Conservation (phyloP, 169 alveolate species). For the Perkinsus marinus region DNA sequence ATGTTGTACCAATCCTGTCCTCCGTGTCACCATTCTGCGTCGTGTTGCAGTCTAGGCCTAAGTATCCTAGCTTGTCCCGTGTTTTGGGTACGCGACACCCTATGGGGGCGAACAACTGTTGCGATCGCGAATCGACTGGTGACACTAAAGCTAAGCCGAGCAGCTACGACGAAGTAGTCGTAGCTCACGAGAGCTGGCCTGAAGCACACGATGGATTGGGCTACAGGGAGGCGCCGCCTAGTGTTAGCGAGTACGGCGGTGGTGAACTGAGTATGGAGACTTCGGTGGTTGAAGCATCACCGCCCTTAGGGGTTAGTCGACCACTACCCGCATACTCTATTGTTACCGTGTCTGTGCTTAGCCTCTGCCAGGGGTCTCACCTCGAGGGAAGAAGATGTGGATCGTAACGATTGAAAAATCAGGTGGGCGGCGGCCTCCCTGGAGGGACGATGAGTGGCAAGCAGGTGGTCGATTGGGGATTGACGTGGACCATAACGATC, state of each 20-base stretch:
- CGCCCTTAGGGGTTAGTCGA: background rate
- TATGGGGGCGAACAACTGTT: background rate
- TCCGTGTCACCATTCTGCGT: background rate
- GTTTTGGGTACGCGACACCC: too few species aligned
- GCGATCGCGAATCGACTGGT: background rate
- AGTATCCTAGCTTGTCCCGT: background rate
- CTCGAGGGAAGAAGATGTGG: background rate
- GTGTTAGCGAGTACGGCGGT: background rate
- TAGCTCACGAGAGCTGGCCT: background rate
- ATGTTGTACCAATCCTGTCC: background rate
- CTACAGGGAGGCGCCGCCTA: background rate
- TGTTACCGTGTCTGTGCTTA: background rate
- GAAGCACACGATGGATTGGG: background rate
- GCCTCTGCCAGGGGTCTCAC: background rate
- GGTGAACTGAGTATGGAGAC: background rate
- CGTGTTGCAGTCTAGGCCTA: background rate
- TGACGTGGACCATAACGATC: background rate
- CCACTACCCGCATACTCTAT: background rate
- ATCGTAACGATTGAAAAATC: background rate
- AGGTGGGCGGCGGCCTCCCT: background rate
- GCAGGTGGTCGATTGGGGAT: background rate
- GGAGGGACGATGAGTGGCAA: too few species aligned
- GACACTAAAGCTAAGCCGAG: background rate
- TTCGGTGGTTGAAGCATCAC: background rate
- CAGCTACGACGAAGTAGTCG: background rate